Percentiles rank a stretch among this genome's conserved stretches.
These are phyloP conservation scores for Sarocladiaceae sp. DNA, from an alignment of 2,329 filamentous ascomycete species.

Conservation along the genomic window DNA sequence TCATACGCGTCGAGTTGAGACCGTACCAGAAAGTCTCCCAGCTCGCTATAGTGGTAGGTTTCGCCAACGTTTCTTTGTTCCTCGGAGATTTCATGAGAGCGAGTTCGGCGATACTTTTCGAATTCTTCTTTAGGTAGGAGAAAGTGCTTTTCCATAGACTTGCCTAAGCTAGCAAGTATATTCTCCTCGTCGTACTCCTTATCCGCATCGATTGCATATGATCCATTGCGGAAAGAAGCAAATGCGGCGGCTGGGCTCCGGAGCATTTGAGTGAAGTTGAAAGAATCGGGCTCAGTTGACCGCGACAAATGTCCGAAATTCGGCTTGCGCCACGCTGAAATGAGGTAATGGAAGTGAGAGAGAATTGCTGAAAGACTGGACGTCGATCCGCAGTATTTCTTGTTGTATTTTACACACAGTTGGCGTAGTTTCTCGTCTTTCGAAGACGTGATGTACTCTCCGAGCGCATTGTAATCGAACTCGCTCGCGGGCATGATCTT, in stretches of 20 bases:
- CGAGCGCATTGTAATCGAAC: slow-evolving; percentile 86
- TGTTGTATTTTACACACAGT: slow-evolving; percentile 61
- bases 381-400: slow-evolving; percentile 89
- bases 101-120: slow-evolving; percentile 72
- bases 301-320: slow-evolving; percentile 64
- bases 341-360: slow-evolving; percentile 86
- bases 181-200: slow-evolving; percentile 85
- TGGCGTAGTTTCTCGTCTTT: slow-evolving; percentile 69
- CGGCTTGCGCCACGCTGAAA: slow-evolving; percentile 77
- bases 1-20: slow-evolving; percentile 94
- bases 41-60: slow-evolving; percentile 80
- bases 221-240: slow-evolving; percentile 74
- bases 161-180: slow-evolving; percentile 85
- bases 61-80: slow-evolving; percentile 70
- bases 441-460: slow-evolving; percentile 87
- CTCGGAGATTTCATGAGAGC: slow-evolving; percentile 64
- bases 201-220: slow-evolving; percentile 93
- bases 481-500: slow-evolving; percentile 90
- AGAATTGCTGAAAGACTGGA: slow-evolving; percentile 92
- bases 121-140: slow-evolving; percentile 79
- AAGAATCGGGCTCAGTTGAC: slow-evolving; percentile 57
- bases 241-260: slow-evolving; percentile 77
- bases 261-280: slow-evolving; percentile 67
- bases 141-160: slow-evolving; percentile 93
- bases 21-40: slow-evolving; percentile 87